These are phyloP conservation scores for Dendrocalamus latiflorus DNA, from an alignment of 202 grass and related monocot species.

Conservation along the genomic window DNA sequence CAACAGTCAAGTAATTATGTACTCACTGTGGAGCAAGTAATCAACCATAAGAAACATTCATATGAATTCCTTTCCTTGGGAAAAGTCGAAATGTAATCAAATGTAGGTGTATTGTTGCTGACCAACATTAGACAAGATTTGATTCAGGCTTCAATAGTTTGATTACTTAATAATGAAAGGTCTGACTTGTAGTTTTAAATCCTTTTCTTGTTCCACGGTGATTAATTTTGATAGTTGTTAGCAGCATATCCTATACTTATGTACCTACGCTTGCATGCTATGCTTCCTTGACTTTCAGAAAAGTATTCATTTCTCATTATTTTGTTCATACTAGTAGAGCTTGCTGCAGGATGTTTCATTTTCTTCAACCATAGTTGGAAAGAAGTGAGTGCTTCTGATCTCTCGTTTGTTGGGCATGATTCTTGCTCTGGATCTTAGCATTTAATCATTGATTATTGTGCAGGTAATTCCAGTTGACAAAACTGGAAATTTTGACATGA, in stretches of 20 bases:
- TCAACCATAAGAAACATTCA: not conserved
- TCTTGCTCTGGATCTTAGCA: not conserved
- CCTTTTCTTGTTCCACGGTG: not conserved
- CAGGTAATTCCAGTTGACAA: slow-evolving; percentile 75
- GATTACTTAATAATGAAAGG: slow-evolving; percentile 4
- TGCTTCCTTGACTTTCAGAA: slow-evolving; percentile 61
- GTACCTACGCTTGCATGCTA: slow-evolving; percentile 8
- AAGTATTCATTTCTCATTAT: slow-evolving; percentile 89
- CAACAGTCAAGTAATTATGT: not conserved
- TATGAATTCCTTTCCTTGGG: not conserved
- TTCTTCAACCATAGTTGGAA: slow-evolving; percentile 94
- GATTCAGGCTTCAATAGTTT: not conserved
- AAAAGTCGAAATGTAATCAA: not conserved
- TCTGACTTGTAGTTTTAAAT: not conserved
- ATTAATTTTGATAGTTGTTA: not conserved
- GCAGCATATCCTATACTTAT: slow-evolving; percentile 3
- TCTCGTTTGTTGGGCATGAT: slow-evolving; percentile 4
- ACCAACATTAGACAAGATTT: not conserved
- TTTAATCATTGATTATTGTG: slow-evolving; percentile 22
- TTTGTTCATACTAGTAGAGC: slow-evolving; percentile 88
- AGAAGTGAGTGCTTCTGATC: slow-evolving; percentile 36
- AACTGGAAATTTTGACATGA: slow-evolving; percentile 86
- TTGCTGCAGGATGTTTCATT: slow-evolving; percentile 74
- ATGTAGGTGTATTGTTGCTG: not conserved
- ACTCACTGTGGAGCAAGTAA: not conserved